Evolutionary conservation across 768 basidiomycete genomes (phyloP).

Genomic region (Lactifluus piperatus): DNA sequence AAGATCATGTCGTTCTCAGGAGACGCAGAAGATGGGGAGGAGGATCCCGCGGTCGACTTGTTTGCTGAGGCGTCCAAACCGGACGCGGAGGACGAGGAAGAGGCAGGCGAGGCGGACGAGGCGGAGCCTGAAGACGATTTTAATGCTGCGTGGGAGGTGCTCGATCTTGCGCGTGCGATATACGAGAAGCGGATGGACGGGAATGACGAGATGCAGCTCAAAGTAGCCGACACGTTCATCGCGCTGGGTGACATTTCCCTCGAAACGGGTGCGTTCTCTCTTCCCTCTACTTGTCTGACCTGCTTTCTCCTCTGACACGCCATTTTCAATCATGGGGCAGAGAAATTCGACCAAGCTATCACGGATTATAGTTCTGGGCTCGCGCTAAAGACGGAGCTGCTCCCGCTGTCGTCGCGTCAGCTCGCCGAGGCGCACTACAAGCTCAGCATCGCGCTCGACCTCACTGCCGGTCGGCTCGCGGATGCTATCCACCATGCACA

Average conservation of each 20-base stretch:
- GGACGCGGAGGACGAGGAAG: conserved; percentile 38
- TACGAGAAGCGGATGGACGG: conserved; percentile 60
- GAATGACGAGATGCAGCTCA: conserved; percentile 58
- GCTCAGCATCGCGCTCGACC: conserved; percentile 86
- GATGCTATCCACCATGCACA: conserved; percentile 79
- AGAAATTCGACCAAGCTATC: conserved; percentile 94
- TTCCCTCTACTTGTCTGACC: not conserved
- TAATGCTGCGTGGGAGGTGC: conserved; percentile 94
- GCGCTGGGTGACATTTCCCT: conserved; percentile 92
- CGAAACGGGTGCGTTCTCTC: conserved; percentile 73
- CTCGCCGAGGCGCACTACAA: conserved; percentile 94
- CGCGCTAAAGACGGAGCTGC: conserved; percentile 57
- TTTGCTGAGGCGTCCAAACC: conserved; percentile 48
- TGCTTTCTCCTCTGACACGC: not conserved
- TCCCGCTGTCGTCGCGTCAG: conserved; percentile 85
- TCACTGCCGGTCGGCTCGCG: conserved; percentile 74
- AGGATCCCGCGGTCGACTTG: conserved; percentile 52
- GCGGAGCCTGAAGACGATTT: conserved; percentile 91
- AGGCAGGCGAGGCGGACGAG: conserved; percentile 50
- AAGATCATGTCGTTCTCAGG: conserved; percentile 73
- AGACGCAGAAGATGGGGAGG: conserved; percentile 60
- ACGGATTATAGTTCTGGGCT: conserved; percentile 78
- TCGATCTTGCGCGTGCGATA: conserved; percentile 88
- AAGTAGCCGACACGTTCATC: conserved; percentile 86
- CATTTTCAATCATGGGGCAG: conserved; percentile 32